Evolutionary conservation across 2,329 filamentous ascomycete species (phyloP), one percentile per base, ranked within the genome.

Genomic region (Fusarium avenaceum): DNA sequence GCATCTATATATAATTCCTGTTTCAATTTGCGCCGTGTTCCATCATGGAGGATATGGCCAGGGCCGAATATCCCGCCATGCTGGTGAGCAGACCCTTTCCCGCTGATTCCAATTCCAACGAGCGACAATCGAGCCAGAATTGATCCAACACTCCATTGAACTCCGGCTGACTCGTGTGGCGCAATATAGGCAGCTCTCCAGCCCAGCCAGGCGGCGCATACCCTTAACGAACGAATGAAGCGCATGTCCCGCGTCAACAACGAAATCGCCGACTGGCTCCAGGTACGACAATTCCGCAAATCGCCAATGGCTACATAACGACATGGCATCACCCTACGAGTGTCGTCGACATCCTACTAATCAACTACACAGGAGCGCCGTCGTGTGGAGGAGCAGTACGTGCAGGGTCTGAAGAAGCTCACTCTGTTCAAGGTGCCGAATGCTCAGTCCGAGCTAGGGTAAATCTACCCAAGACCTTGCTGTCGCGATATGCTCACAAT

Each of bases 251-350:
- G 90, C 79, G 83, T 97, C 81, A 97, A 99, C 80, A 81, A 85
- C 72, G 93, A 97, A 77, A 93, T 99, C 75, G 95, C 95, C 79
- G 95, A 98, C 82, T 99, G 95, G 93, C 87, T 99, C 66, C 92
- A 95, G 90, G 94, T 97, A 89, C 80, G 81, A 65, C 49, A 47
- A 44, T 32, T n/a, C 42, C 42, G 40, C 53, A 42, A 39, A 45
- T 35, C 40, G 32, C 28, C 69, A 70, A 65, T 57, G 46, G 38
- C 55, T 55, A 43, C 22, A 33, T 30, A 57, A 39, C 44, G 19
- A 43, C 50, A 33, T 44, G 19, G 30, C 20, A 43, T 45, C 28
- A 20, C 24, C 15, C 20, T 47, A 28, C 46, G 26, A 50, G 32
- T 32, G 22, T 20, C 24, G 8, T 39, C 38, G 17, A 45, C 42